Base-by-base conservation (phyloP, 1,284 basidiomycete species). In the Ustilago crameri region DNA sequence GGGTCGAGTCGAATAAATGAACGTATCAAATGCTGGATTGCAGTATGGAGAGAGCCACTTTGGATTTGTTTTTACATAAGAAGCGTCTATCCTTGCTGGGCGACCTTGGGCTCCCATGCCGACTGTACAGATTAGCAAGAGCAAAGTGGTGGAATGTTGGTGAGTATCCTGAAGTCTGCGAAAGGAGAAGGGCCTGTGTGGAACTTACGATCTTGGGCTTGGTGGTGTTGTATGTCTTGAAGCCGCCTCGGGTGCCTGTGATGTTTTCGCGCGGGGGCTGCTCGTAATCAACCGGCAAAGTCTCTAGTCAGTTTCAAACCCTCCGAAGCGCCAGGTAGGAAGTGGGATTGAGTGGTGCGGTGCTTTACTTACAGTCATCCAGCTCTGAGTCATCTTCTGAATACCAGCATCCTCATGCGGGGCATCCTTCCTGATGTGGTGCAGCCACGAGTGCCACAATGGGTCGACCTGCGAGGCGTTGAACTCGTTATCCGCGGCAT, bases 361-460 rank as follows among this genome's bases (percentile, higher is more conserved):
- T n/a, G n/a, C n/a, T n/a, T n/a, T n/a, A n/a, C 79, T 69, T 70
- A 51, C 49, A 10, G 65, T 55, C 60, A 79, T 70, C 80, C 80
- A 82, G 10, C 59, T 53, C 45, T 62, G 76, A 17, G 58, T 61
- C 64, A 75, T 73, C 51, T 62, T 64, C 41, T 66, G 63, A 9
- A 74, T 60, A 5, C 64, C 54, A 0, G 48, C 58, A 51, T 82
- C 80, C 43, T 61, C 51, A 40, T 63, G 70, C 12, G 81, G 81
- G 15, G 80, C 75, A 17, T 70, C 54, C 42, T 70, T 58, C 22
- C 76, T 72, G 50, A 74, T 82, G 64, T 82, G 75, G 48, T 74
- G 61, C 38, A 82, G 55, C 81, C 81, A 82, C 18, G 74, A 69
- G 53, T 82, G 79, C 81, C 81, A 82, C 20, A 73, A 48, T 5